phyloP scores from a whole-genome alignment of 345 rosid species.

The Abelmoschus esculentus region DNA sequence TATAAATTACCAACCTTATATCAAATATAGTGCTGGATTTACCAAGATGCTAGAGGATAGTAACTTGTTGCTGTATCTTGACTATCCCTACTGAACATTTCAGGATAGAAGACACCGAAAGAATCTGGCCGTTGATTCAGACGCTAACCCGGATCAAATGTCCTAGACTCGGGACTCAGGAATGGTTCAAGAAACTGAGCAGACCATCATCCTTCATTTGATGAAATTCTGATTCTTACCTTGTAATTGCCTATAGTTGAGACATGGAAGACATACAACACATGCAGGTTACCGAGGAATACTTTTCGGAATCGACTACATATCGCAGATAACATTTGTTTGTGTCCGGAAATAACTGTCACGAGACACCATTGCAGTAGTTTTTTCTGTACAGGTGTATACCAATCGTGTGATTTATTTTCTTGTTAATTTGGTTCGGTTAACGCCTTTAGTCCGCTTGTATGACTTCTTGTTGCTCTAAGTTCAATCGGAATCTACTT shows the following conservation, averaged over 20 bases:
- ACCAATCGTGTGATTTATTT: not conserved
- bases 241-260: not conserved
- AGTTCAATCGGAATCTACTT: no score
- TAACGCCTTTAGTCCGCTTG: not conserved
- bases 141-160: constrained; percentile 29
- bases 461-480: no score
- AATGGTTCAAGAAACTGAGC: no score
- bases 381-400: not conserved
- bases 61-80: not conserved
- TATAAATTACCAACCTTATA: not conserved
- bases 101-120: constrained; percentile 72
- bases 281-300: constrained; percentile 4
- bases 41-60: not conserved
- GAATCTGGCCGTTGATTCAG: constrained; percentile 34
- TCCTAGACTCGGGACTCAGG: not conserved
- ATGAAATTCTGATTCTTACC: not conserved
- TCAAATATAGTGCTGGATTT: not conserved
- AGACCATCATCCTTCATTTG: no score
- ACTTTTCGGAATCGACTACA: not conserved
- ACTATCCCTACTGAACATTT: constrained; percentile 9
- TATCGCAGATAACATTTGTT: constrained; percentile 17
- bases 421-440: not conserved
- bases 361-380: constrained; percentile 11
- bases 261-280: not conserved
- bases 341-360: constrained; percentile 19